Conservation (phyloP, 192 early-diverging fungal species). For the Cladochytrium replicatum region DNA sequence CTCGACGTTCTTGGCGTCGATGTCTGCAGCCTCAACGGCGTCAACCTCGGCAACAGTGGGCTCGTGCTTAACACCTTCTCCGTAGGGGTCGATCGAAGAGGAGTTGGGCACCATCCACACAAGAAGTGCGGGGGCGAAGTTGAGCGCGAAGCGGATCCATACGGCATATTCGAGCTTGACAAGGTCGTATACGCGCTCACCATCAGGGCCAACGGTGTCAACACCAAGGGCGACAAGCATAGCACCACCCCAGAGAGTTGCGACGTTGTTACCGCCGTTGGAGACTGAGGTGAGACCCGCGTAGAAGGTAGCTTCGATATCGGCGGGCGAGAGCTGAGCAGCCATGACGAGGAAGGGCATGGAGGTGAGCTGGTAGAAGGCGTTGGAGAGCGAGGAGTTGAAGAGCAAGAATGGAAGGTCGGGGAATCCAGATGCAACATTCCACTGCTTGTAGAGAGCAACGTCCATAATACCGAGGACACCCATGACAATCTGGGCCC, state of each 20-base stretch:
- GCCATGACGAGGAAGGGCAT: constrained; percentile 23
- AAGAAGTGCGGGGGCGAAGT: too few relatives aligned
- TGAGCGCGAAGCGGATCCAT: too few relatives aligned
- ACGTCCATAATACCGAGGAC: constrained; percentile 12
- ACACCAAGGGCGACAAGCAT: constrained; percentile 5
- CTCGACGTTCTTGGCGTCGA: constrained; percentile 2
- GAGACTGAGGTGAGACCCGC: constrained; percentile 13
- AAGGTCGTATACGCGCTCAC: too few relatives aligned
- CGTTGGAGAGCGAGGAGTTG: too few relatives aligned
- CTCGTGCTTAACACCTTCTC: too few relatives aligned
- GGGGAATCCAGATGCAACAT: constrained; percentile 3
- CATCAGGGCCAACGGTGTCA: too few relatives aligned
- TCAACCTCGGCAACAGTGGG: constrained; percentile 23
- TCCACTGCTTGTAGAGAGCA: constrained; percentile 12
- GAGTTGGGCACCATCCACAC: too few relatives aligned
- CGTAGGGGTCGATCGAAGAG: too few relatives aligned
- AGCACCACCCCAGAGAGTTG: constrained; percentile 12
- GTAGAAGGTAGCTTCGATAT: constrained; percentile 22
- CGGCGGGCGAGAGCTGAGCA: constrained; percentile 16
- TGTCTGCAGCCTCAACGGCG: too few relatives aligned
- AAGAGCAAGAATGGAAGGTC: too few relatives aligned
- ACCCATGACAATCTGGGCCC: constrained; percentile 14
- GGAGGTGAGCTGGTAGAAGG: constrained; percentile 11
- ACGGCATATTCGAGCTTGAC: too few relatives aligned
- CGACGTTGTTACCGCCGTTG: constrained; percentile 17